Conservation (phyloP, 2,329 filamentous ascomycete genomes). For the Penicillium sp. region DNA sequence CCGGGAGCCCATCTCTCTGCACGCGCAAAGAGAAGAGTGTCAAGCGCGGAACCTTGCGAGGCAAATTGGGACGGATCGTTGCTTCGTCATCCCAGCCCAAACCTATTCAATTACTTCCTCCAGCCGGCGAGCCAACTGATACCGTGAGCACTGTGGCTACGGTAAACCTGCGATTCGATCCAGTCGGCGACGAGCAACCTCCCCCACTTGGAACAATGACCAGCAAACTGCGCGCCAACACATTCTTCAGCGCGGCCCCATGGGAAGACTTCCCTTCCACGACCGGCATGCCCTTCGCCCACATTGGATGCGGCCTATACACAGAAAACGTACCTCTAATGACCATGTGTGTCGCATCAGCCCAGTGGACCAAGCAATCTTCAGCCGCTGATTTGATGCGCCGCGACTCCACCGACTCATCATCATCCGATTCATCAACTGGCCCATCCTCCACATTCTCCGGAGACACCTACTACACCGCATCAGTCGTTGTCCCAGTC, state of each 20-base stretch:
- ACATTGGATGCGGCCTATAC: constrained; percentile 51
- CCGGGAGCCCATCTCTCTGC: constrained; percentile 50
- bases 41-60: constrained; percentile 57
- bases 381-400: constrained; percentile 29
- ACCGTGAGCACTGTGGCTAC: constrained; percentile 55
- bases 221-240: constrained; percentile 57
- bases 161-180: constrained; percentile 61
- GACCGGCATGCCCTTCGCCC: constrained; percentile 37
- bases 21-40: constrained; percentile 59
- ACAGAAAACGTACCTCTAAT: constrained; percentile 53
- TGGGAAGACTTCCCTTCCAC: constrained; percentile 51
- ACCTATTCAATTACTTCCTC: constrained; percentile 51
- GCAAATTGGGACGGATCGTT: constrained; percentile 57
- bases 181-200: constrained; percentile 50
- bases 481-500: constrained; percentile 62
- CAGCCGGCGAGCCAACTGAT: constrained; percentile 33
- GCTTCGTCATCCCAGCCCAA: constrained; percentile 59
- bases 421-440: constrained; percentile 34
- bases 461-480: constrained; percentile 56
- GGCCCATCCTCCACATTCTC: constrained; percentile 19
- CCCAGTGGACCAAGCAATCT: constrained; percentile 54
- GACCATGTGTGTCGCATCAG: constrained; percentile 55
- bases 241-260: constrained; percentile 55
- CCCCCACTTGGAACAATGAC: constrained; percentile 53
- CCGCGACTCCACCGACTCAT: constrained; percentile 32